phyloP scores from a whole-genome alignment of 257 asterid species.

The Solanum neorickii region DNA sequence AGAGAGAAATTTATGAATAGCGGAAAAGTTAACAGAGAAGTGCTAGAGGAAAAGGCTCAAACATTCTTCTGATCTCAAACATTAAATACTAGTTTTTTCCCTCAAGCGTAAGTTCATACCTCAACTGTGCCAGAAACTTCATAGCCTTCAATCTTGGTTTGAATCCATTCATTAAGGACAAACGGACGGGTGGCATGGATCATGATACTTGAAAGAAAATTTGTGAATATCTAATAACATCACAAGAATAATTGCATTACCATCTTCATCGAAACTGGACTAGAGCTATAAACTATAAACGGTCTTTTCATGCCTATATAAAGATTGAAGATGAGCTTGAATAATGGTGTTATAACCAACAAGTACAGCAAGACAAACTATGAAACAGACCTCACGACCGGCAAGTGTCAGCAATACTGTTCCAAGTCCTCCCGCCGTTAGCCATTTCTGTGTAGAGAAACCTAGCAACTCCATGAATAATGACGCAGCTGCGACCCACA shows the following conservation, averaged over 20 bases:
- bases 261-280: background rate
- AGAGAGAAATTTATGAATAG: background rate
- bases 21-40: background rate
- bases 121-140: slow-evolving; percentile 99
- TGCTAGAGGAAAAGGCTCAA: background rate
- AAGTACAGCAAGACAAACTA: background rate
- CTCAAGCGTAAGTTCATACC: slow-evolving; percentile 27
- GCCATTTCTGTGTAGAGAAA: slow-evolving; percentile 95
- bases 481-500: slow-evolving; percentile 94
- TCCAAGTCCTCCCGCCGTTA: slow-evolving; percentile 99
- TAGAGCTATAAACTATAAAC: background rate
- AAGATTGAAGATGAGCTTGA: background rate
- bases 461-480: slow-evolving; percentile 98
- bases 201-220: slow-evolving; percentile 96
- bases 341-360: background rate
- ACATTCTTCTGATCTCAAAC: background rate
- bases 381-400: slow-evolving; percentile 77
- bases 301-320: background rate
- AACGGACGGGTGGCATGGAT: slow-evolving; percentile 93
- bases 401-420: slow-evolving; percentile 98
- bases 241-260: background rate
- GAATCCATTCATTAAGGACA: slow-evolving; percentile 90
- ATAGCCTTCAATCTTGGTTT: slow-evolving; percentile 90
- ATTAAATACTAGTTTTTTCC: background rate
- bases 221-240: slow-evolving; percentile 73